Evolutionary conservation across 345 rosid species (phyloP).

Genomic region (Fremontodendron californicum): DNA sequence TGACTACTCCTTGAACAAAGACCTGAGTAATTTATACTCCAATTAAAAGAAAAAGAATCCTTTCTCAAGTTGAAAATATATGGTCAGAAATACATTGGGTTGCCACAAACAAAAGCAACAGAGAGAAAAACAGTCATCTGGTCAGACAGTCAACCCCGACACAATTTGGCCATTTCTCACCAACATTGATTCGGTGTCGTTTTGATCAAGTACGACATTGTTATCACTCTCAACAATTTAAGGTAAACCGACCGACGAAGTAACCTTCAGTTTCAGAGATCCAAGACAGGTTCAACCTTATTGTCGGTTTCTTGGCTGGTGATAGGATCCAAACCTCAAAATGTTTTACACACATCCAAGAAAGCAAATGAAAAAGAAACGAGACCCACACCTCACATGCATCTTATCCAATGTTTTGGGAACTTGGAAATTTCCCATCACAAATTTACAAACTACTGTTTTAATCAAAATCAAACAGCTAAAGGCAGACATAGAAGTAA

Average conservation of each 20-base stretch:
- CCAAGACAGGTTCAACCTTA: constrained; percentile 2
- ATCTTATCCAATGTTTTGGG: constrained; percentile 34
- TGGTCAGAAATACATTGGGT: not conserved
- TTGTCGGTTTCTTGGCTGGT: constrained; percentile 19
- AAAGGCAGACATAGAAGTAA: not conserved
- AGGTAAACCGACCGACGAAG: not conserved
- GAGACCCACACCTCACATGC: constrained; percentile 66
- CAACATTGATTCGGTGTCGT: not conserved
- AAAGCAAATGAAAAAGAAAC: not conserved
- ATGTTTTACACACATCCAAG: not conserved
- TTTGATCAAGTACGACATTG: not conserved
- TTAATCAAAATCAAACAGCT: constrained; percentile 21
- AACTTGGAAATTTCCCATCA: constrained; percentile 39
- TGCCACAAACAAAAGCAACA: not conserved
- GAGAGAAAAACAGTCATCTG: not conserved
- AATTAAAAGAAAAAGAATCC: not conserved
- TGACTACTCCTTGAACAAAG: not conserved
- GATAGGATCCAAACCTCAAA: not conserved
- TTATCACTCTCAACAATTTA: not conserved
- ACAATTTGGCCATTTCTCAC: not conserved
- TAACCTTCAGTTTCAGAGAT: not conserved
- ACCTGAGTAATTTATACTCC: not conserved
- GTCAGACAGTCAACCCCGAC: constrained; percentile 3
- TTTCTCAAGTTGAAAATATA: not conserved
- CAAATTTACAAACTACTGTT: not conserved